A percentile compares a stretch with the other conserved stretches of the same genome.
Conservation (phyloP, 768 basidiomycete species). For the Mycena polygramma region DNA sequence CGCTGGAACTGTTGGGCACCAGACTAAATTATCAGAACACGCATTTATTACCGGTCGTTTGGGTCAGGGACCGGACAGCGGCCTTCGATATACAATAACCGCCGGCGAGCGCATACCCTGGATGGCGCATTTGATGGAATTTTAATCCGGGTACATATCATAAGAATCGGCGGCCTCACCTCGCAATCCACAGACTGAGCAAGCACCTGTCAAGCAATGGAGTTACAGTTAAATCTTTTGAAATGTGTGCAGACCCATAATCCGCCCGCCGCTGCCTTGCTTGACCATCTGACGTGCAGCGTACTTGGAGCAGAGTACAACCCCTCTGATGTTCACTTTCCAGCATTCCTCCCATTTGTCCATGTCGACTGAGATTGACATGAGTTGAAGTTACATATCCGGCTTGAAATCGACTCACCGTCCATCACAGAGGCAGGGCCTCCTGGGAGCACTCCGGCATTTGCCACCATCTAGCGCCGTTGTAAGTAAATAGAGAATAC, state of each 20-base stretch:
- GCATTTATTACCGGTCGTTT: constrained; percentile 51
- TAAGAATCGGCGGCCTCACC: too few species aligned
- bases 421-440: constrained; percentile 27
- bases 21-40: background rate
- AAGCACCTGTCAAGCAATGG: too few species aligned
- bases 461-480: constrained; percentile 56
- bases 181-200: constrained; percentile 47
- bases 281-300: constrained; percentile 60
- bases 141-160: too few species aligned
- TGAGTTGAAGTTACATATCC: too few species aligned
- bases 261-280: constrained; percentile 57
- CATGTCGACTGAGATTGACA: constrained; percentile 45
- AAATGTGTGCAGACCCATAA: too few species aligned
- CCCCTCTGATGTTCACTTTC: constrained; percentile 57
- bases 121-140: too few species aligned
- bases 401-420: constrained; percentile 31
- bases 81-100: constrained; percentile 56
- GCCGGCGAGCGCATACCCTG: constrained; percentile 33
- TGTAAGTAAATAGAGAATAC: background rate
- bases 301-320: constrained; percentile 56
- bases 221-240: too few species aligned
- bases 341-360: constrained; percentile 50
- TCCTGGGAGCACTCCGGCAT: constrained; percentile 45
- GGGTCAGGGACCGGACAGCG: constrained; percentile 57
- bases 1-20: constrained; percentile 29